Evolutionary conservation across 768 basidiomycete species (phyloP).

Genomic region (Lyophyllum semitale): DNA sequence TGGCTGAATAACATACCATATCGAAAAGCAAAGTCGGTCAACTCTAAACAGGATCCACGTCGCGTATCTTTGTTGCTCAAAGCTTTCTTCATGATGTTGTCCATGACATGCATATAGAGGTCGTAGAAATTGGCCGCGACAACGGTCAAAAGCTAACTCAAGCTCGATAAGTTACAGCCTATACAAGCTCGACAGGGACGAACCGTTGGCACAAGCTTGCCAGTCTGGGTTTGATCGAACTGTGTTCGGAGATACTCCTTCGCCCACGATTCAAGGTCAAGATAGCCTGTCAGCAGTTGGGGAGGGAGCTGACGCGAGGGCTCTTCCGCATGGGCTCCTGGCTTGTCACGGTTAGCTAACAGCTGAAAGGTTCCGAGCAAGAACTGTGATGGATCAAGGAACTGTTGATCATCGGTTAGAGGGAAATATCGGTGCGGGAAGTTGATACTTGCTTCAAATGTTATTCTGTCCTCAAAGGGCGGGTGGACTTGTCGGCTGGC

Average conservation of each 20-base stretch:
- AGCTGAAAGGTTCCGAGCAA: conserved; percentile 13
- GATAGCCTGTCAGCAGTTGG: conserved; percentile 9
- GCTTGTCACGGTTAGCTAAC: conserved; percentile 10
- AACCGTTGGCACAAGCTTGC: conserved; percentile 12
- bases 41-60: conserved; percentile 9
- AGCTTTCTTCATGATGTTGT: conserved; percentile 12
- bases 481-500: conserved; percentile 12
- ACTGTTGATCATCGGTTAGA: conserved; percentile 1
- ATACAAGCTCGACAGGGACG: not conserved
- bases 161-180: not conserved
- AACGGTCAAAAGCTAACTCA: conserved; percentile 14
- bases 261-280: conserved; percentile 15
- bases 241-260: conserved; percentile 15
- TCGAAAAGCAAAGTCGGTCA: conserved; percentile 17
- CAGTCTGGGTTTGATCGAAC: conserved; percentile 7
- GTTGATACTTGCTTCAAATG: conserved; percentile 5
- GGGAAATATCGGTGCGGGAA: not conserved
- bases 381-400: conserved; percentile 15
- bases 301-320: not conserved
- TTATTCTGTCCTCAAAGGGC: conserved; percentile 7
- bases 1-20: conserved; percentile 9
- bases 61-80: conserved; percentile 13
- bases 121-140: conserved; percentile 20
- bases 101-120: conserved; percentile 15
- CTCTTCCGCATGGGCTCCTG: not conserved